A percentile compares a stretch with the other conserved stretches of the same genome.
phyloP scores from a whole-genome alignment of 352 stramenopile genomes.

The Elongisporangium undulatum region DNA sequence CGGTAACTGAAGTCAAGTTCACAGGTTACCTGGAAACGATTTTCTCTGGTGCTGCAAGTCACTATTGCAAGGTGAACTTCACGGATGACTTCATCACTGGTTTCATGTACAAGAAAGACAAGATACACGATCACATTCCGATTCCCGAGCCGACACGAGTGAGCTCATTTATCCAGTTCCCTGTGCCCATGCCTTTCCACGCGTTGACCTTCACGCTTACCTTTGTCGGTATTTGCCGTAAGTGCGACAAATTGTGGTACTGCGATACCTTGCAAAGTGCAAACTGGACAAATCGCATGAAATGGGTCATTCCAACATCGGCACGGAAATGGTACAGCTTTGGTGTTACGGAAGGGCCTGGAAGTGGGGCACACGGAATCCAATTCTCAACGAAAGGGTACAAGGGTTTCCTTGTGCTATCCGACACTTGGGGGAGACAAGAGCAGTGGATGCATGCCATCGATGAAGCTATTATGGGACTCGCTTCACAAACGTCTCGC shows the following conservation, averaged over 20 bases:
- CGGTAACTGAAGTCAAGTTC: slow-evolving; percentile 57
- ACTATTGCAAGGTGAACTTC: slow-evolving; percentile 83
- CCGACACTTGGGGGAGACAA: slow-evolving; percentile 80
- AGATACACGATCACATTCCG: slow-evolving; percentile 87
- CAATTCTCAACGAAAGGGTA: slow-evolving; percentile 87
- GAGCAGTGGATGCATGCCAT: slow-evolving; percentile 87
- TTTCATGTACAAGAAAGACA: slow-evolving; percentile 90
- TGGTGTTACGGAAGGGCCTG: slow-evolving; percentile 66
- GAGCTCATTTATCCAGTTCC: slow-evolving; percentile 87
- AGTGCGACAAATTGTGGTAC: slow-evolving; percentile 88
- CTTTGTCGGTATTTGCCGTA: slow-evolving; percentile 79
- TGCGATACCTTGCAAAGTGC: slow-evolving; percentile 79
- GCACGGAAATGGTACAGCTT: slow-evolving; percentile 88
- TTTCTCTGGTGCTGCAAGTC: slow-evolving; percentile 71
- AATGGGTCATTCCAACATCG: slow-evolving; percentile 86
- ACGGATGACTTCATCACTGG: slow-evolving; percentile 84
- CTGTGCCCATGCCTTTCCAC: slow-evolving; percentile 86
- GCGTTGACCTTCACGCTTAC: slow-evolving; percentile 84
- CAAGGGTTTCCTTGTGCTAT: slow-evolving; percentile 87
- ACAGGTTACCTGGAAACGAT: slow-evolving; percentile 81
- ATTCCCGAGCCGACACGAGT: slow-evolving; percentile 82
- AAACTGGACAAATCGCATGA: slow-evolving; percentile 87
- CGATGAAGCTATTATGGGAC: slow-evolving; percentile 66
- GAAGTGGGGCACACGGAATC: slow-evolving; percentile 78
- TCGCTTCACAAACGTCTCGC: slow-evolving; percentile 50